Evolutionary conservation across 352 stramenopile species (phyloP).

Genomic region (Phytopythium litorale): DNA sequence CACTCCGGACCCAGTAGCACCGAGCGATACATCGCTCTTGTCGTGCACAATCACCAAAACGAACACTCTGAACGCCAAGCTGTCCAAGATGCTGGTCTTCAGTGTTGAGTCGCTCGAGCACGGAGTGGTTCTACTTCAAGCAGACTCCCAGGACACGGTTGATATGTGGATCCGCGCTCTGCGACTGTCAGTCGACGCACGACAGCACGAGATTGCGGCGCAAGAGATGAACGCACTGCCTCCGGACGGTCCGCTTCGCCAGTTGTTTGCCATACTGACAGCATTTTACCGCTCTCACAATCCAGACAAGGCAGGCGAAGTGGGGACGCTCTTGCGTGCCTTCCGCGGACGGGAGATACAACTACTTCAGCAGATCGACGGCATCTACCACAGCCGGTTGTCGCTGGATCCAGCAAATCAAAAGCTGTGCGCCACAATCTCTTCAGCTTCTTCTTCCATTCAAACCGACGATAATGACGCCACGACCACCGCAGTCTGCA

Average conservation of each 20-base stretch:
- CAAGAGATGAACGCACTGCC: slow-evolving; percentile 9
- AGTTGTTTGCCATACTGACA: slow-evolving; percentile 44
- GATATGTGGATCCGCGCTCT: slow-evolving; percentile 32
- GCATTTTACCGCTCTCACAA: slow-evolving; percentile 89
- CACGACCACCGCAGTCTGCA: slow-evolving; percentile 23
- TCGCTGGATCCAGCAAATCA: slow-evolving; percentile 26
- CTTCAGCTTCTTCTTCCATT: slow-evolving; percentile 6
- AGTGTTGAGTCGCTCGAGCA: slow-evolving; percentile 33
- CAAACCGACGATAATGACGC: slow-evolving; percentile 1
- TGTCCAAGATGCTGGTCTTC: slow-evolving; percentile 26
- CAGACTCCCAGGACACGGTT: slow-evolving; percentile 22
- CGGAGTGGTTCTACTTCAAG: slow-evolving; percentile 32
- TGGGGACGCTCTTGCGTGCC: slow-evolving; percentile 51
- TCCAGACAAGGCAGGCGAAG: slow-evolving; percentile 79
- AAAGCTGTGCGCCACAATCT: slow-evolving; percentile 20
- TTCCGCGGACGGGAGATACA: slow-evolving; percentile 51
- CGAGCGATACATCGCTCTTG: slow-evolving; percentile 15
- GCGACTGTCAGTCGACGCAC: slow-evolving; percentile 14
- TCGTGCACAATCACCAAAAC: slow-evolving; percentile 26
- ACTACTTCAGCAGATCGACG: slow-evolving; percentile 58
- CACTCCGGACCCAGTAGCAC: neutral
- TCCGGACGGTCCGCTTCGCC: slow-evolving; percentile 8
- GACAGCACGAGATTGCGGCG: neutral
- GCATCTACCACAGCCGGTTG: slow-evolving; percentile 54
- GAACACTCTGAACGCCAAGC: slow-evolving; percentile 22